These are phyloP conservation scores for Gossypium turneri DNA, from an alignment of 345 rosid genomes.

Conservation along the genomic window DNA sequence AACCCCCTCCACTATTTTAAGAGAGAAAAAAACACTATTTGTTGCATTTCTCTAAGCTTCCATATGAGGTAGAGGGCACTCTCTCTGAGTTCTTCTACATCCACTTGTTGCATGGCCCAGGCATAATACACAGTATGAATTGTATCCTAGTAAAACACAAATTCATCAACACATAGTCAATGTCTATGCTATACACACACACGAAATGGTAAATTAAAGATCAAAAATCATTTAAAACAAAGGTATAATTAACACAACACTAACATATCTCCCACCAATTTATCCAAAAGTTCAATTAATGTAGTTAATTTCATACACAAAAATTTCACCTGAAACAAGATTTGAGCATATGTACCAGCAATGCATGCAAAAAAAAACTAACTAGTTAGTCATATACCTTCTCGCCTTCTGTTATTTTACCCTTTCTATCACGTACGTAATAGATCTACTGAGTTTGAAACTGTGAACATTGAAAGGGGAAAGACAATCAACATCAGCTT, in stretches of 20 bases:
- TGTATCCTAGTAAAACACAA: conserved; percentile 45
- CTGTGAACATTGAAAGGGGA: conserved; percentile 34
- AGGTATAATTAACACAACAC: background rate
- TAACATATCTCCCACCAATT: background rate
- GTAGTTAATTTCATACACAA: background rate
- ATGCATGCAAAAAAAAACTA: background rate
- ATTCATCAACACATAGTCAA: background rate
- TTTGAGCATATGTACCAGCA: background rate
- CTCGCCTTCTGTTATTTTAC: conserved; percentile 77
- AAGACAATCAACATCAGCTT: background rate
- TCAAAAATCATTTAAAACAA: background rate
- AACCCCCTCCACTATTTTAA: background rate
- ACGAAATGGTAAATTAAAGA: background rate
- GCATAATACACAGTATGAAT: conserved; percentile 67
- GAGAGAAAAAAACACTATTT: conserved; percentile 20
- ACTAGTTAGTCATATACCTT: conserved; percentile 35
- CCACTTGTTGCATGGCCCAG: conserved; percentile 96
- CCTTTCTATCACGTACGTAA: conserved; percentile 63
- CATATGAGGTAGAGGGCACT: conserved; percentile 78
- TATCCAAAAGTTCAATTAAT: background rate
- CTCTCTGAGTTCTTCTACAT: conserved; percentile 70
- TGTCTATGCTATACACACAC: background rate
- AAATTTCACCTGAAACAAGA: conserved; percentile 3
- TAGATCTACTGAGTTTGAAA: conserved; percentile 82
- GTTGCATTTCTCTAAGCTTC: conserved; percentile 77